Evolutionary conservation across 1,284 basidiomycete genomes (phyloP).

Genomic region (Tylopilus orsonianus): DNA sequence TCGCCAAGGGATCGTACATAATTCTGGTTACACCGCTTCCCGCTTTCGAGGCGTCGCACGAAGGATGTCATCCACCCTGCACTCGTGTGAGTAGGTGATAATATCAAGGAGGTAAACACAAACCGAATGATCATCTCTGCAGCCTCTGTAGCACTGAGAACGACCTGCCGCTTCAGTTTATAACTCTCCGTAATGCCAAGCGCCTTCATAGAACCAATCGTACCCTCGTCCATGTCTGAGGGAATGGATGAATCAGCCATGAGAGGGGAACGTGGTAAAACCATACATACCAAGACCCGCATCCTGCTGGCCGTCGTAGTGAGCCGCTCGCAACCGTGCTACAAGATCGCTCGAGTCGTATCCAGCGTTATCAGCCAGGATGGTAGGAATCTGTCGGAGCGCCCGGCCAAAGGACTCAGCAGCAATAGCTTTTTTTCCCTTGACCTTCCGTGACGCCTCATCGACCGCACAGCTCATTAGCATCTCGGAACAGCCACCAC

Average conservation of each 20-base stretch:
- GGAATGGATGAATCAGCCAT: background rate
- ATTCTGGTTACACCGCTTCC: slow-evolving; percentile 50
- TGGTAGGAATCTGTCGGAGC: slow-evolving; percentile 92
- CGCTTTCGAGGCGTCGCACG: slow-evolving; percentile 64
- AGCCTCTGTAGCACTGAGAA: slow-evolving; percentile 93
- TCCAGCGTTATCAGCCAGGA: slow-evolving; percentile 97
- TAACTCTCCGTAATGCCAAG: slow-evolving; percentile 95
- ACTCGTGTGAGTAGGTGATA: slow-evolving; percentile 10
- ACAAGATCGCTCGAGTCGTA: slow-evolving; percentile 97
- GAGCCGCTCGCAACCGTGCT: slow-evolving; percentile 86
- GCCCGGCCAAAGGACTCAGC: slow-evolving; percentile 91
- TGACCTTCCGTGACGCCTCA: slow-evolving; percentile 79
- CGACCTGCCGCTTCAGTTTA: slow-evolving; percentile 96
- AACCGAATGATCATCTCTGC: slow-evolving; percentile 98
- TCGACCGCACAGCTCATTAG: slow-evolving; percentile 95
- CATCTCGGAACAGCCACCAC: slow-evolving; percentile 98
- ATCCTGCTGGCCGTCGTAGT: slow-evolving; percentile 85
- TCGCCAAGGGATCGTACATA: slow-evolving; percentile 2
- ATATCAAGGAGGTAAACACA: slow-evolving; percentile 33
- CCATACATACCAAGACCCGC: slow-evolving; percentile 74
- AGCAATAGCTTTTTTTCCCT: slow-evolving; percentile 96
- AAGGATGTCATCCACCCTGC: slow-evolving; percentile 68
- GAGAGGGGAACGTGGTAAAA: background rate
- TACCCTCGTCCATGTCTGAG: slow-evolving; percentile 84
- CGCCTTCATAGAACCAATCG: slow-evolving; percentile 84